Percentiles rank a stretch among this genome's conserved stretches.
phyloP scores from a whole-genome alignment of 2,329 filamentous ascomycete species.

The Plenodomus biglobosus region DNA sequence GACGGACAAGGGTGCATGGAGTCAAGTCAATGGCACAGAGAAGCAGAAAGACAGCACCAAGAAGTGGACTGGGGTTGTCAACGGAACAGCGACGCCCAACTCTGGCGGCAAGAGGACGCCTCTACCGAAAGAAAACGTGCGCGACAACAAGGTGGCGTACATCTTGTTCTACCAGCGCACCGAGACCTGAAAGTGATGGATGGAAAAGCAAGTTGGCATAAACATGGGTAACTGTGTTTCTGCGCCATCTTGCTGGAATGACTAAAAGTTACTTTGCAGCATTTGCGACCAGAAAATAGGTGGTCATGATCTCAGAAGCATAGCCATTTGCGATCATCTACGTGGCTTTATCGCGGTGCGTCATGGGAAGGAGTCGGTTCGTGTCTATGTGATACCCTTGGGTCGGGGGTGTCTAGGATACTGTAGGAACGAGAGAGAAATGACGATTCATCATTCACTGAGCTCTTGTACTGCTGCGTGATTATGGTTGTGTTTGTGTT shows the following conservation, averaged over 20 bases:
- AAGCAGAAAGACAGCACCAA: constrained; percentile 61
- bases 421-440: background rate
- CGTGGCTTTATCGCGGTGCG: constrained; percentile 6
- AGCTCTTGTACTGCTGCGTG: background rate
- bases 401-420: constrained; percentile 14
- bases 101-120: constrained; percentile 55
- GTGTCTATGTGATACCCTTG: constrained; percentile 17
- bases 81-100: constrained; percentile 61
- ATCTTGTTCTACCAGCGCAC: constrained; percentile 91
- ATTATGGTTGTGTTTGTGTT: too few species aligned
- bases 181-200: constrained; percentile 29
- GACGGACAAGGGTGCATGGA: constrained; percentile 74
- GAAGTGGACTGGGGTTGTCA: constrained; percentile 65
- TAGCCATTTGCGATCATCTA: background rate
- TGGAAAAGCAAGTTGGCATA: background rate
- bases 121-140: constrained; percentile 59
- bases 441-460: constrained; percentile 1
- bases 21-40: constrained; percentile 72
- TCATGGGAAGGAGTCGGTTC: constrained; percentile 4
- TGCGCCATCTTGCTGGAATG: constrained; percentile 8
- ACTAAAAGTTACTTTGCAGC: constrained; percentile 13
- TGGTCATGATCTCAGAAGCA: constrained; percentile 3
- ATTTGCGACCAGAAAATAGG: constrained; percentile 10
- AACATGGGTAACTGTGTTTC: constrained; percentile 2
- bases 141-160: constrained; percentile 97